Evolutionary conservation across 2,329 filamentous ascomycete genomes (phyloP), one percentile per base, ranked within the genome.

Genomic region (Fusarium austroafricanum): DNA sequence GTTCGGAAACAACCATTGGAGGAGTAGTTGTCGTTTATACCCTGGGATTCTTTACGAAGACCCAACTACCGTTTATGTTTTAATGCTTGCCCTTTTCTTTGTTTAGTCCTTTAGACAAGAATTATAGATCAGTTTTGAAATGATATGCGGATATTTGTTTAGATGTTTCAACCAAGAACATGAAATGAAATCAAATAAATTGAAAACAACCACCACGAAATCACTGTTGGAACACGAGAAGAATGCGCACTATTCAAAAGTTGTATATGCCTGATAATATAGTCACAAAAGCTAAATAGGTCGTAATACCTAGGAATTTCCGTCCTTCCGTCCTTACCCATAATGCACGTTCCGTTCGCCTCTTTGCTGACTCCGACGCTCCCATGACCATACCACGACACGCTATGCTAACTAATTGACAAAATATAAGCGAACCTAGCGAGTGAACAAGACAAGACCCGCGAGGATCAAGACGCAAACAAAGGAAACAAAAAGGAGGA

Each of bases 21-120:
- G 39, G 57, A 62, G 43, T 61, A 55, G 50, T 52, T 68, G 45
- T 67, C 47, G 39, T 73, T 70, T 73, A 74, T 74, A 74, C 72
- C 72, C 71, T 49, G 53, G 63, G 65, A 23, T 45, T 37, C 20
- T 60, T 61, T 42, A 49, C 37, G 12, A 42, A 31, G 43, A 35
- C 54, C 15, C 59, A 50, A 58, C 28, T 43, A 14, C 49, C 40
- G 54, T 51, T 55, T 28, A 28, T 55, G 47, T 54, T 28, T 43
- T 49, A 45, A 42, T 60, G 23, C 10, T 55, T 61, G 35, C 28
- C 38, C 21, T 45, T 38, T 43, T 40, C 38, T 58, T 26, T 51
- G n/a, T 50, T 56, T 65, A 53, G n/a, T 51, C 53, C 49, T 51
- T 38, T 43, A 10, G n/a, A 46, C 38, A 57, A 33, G 38, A 52